Base-by-base conservation (phyloP, 768 basidiomycete species). In the Lyophyllum shimeji region DNA sequence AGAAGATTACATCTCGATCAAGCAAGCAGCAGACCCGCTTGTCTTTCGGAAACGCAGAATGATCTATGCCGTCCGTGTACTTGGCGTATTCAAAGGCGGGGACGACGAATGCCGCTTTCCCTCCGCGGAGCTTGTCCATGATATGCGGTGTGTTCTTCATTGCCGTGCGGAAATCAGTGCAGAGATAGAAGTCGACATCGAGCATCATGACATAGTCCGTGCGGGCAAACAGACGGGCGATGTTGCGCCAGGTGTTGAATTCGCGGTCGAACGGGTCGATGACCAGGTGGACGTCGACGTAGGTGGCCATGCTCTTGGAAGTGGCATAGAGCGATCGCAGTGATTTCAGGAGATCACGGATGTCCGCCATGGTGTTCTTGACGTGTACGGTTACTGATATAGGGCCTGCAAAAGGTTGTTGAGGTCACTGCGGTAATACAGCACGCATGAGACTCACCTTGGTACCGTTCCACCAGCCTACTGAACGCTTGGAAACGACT, bases 231-330 rank as follows among this genome's bases (percentile, higher is more conserved):
- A 92, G 75, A 40, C 93, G 84, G 2, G 93, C 93, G 42, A 86
- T 82, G 67, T 95, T 95, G 31, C 93, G 81, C 90, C 92, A 95
- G 21, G 89, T 85, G 69, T 95, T 95, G 77, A 95, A 87, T 67
- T 93, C 90, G 5, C 92, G 82, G 57, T 87, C 86, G 60, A 88
- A 89, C 2, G 83, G 79, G 63, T 93, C 90, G 60, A 94, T 76
- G 27, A 95, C 87, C 49, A 95, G 83, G 65, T 95, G 93, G 12
- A 95, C 83, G 67, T 95, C 93, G 48, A 94, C 90, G 62, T 81
- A 85, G 24, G 70, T 73, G 44, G 81, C 72, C 81, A 94, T 88
- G 52, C 72, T 76, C 1, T 82, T 82, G 2, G 84, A 85, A 7
- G 87, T 83, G 4, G 76, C 75, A 71, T 93, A 89, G 42, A 94